phyloP scores from a whole-genome alignment of 257 asterid genomes.

The Ehretia macrophylla region DNA sequence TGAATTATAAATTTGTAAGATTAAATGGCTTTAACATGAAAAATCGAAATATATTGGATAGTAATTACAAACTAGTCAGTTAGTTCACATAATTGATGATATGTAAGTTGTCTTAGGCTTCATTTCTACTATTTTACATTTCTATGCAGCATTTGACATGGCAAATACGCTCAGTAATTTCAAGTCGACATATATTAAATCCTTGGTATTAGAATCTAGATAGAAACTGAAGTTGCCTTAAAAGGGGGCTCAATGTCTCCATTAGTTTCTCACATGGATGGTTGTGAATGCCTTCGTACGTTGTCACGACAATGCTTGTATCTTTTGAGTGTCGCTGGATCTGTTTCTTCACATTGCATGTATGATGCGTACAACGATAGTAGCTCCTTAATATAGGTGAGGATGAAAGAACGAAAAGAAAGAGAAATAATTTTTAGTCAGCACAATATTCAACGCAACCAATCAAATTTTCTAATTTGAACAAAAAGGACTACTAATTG shows the following conservation, averaged over 20 bases:
- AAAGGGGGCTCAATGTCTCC: constrained; percentile 88
- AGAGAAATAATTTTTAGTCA: background rate
- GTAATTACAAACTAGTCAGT: too few species aligned
- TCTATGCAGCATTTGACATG: background rate
- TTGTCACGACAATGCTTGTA: constrained; percentile 73
- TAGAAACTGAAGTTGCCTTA: constrained; percentile 91
- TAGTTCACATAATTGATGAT: too few species aligned
- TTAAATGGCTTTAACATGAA: too few species aligned
- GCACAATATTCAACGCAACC: background rate
- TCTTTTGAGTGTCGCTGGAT: constrained; percentile 86
- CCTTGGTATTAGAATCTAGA: constrained; percentile 47
- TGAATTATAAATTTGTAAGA: too few species aligned
- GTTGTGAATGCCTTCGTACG: constrained; percentile 87
- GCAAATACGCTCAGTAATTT: background rate
- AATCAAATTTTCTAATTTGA: background rate
- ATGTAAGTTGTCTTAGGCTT: background rate
- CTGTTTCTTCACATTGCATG: constrained; percentile 96
- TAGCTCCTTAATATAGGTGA: constrained; percentile 63
- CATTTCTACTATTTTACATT: background rate
- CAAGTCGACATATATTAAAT: too few species aligned
- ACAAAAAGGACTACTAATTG: too few species aligned
- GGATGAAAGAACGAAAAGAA: background rate
- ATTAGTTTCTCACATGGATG: constrained; percentile 91
- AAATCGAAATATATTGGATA: too few species aligned
- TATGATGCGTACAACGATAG: constrained; percentile 92